Base-by-base conservation (phyloP, 176 grass and related monocot genomes). In the Aegilops tauschii region DNA sequence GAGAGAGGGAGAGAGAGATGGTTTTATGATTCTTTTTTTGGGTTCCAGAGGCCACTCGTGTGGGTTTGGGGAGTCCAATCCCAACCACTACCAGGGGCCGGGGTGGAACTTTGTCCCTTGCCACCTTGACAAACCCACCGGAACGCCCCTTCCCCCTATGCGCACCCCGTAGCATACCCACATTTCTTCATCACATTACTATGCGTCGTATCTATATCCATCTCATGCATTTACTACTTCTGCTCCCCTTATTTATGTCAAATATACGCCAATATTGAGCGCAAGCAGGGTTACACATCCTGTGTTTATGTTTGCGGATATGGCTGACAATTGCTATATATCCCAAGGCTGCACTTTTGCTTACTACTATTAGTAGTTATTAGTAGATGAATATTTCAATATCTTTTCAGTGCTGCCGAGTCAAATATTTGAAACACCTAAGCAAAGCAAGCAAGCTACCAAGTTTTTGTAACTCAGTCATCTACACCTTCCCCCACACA, bases 21-120 rank as follows among this genome's bases (percentile, higher is more conserved):
- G 2, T 71, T 80, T 44, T 20, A 42, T 70, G 77, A 77, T 80
- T 86, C 71, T 87, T 87, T 89, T 73, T 49, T 52, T 54, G 74
- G 69, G 85, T 88, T 89, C 77, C 86, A 90, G 91, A 95, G 91
- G 88, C 91, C 93, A 54, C 91, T 93, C 93, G 93, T 95, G 93
- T 95, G 93, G 79, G 79, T 89, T 85, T 88, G 42, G 90, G 86
- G 78, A 88, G 77, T 88, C 90, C 71, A 72, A 91, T 73, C 35
- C 90, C 78, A 82, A 82, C 78, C 82, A 91, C 78, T 78, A 30
- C 16, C 29, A 37, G 56, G 54, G 56, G 56, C 18, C 56, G 56
- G 54, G 77, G 35, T 80, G 45, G 86, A 90, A 70, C 85, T 64
- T 85, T 92, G 93, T 92, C 85, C 84, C 90, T 89, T 76, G 63